Base-by-base conservation (phyloP, 2,329 filamentous ascomycete genomes). In the Bipolaris sorokiniana region DNA sequence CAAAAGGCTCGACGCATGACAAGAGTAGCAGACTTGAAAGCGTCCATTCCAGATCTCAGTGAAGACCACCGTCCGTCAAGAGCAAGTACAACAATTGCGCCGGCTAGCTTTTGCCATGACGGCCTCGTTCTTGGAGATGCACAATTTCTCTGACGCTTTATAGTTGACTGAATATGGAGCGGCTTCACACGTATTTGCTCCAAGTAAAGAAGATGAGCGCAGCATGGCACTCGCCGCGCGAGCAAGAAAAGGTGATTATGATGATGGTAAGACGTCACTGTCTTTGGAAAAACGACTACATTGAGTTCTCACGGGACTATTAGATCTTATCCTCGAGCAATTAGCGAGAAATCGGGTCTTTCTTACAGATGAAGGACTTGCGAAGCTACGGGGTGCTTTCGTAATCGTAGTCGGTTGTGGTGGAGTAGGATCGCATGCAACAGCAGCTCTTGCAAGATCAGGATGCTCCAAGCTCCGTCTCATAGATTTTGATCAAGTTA, bases 401-500 rank as follows among this genome's bases (percentile, higher is more conserved):
- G 86, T 99, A 45, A 84, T 98, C 37, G 86, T 99, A 1, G 92
- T 99, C 10, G 95, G 95, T 3, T 94, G 92, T 65, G 95, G 95
- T 62, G 95, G 95, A 40, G 95, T 99, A 5, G 95, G 95, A 44
- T 97, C 92, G 6, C 96, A 99, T 80, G 93, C 91, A 61, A 86
- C 89, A 4, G 89, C 93, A 1, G 89, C 95, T 3, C 86, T 99
- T 28, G 90, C 92, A 5, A 88, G 95, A 28, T 97, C 93, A 0
- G 95, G 95, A 31, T 92, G 96, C 41, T 88, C 90, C n/a, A 89
- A 88, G 67, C 83, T 99, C 52, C 88, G 95, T 1, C 84, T 99
- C 36, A 87, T 99, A 65, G 95, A 99, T 77, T 99, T 99, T 74
- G 95, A 99, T 75, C 95, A 99, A 82, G 94, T 99, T 33, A 96